These are phyloP conservation scores for Phytophthora pisi DNA, from an alignment of 352 stramenopile species.

Conservation along the genomic window DNA sequence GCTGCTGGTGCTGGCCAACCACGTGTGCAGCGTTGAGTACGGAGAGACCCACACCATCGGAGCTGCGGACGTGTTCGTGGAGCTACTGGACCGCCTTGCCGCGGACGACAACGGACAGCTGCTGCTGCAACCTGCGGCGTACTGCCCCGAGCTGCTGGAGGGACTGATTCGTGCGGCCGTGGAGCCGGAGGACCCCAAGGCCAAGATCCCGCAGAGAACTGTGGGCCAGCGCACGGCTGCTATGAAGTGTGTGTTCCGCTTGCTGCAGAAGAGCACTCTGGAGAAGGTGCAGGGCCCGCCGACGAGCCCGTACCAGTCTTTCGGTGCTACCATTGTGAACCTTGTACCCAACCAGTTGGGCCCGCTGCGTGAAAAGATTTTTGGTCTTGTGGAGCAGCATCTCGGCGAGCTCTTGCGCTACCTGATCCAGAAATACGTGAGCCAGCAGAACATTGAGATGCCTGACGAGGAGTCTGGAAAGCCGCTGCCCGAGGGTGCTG, in stretches of 20 bases:
- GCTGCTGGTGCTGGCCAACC: slow-evolving; percentile 80
- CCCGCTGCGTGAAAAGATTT: slow-evolving; percentile 74
- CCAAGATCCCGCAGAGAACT: slow-evolving; percentile 28
- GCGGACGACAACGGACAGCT: slow-evolving; percentile 90
- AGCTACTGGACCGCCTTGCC: slow-evolving; percentile 86
- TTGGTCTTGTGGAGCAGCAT: slow-evolving; percentile 66
- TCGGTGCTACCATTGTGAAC: slow-evolving; percentile 86
- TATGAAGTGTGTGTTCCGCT: slow-evolving; percentile 83
- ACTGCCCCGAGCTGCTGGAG: slow-evolving; percentile 85
- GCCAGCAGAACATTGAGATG: slow-evolving; percentile 84
- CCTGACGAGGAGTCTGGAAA: slow-evolving; percentile 60
- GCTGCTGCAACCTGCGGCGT: slow-evolving; percentile 83
- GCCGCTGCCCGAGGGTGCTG: slow-evolving; percentile 56
- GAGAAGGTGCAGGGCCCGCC: slow-evolving; percentile 82
- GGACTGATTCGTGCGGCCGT: slow-evolving; percentile 75
- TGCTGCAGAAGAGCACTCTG: slow-evolving; percentile 76
- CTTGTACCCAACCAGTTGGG: slow-evolving; percentile 82
- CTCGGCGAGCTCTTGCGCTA: slow-evolving; percentile 74
- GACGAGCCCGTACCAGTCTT: slow-evolving; percentile 86
- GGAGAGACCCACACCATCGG: slow-evolving; percentile 75
- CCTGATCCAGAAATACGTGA: slow-evolving; percentile 77
- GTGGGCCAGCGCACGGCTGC: slow-evolving; percentile 77
- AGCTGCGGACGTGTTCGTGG: slow-evolving; percentile 88
- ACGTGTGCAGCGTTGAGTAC: slow-evolving; percentile 73
- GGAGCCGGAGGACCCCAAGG: slow-evolving; percentile 38